Evolutionary conservation across 2,329 filamentous ascomycete species (phyloP), one percentile per base, ranked within the genome.

Genomic region (Diaporthe citri): DNA sequence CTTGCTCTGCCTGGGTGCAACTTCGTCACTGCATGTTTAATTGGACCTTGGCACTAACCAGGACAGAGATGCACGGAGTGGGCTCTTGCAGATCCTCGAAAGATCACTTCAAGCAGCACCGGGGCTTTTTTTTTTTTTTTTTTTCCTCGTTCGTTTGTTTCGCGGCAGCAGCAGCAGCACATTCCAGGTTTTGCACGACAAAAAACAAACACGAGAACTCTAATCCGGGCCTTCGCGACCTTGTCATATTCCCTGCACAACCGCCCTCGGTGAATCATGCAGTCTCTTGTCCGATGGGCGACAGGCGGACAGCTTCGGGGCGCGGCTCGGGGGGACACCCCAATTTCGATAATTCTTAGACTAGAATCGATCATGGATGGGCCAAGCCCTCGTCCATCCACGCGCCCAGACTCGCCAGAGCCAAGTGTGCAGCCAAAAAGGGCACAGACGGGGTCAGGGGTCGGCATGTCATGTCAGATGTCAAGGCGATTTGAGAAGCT

Each of bases 381-480:
- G 74, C 64, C 62, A 71, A 74, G 64, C 56, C 52, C 52, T 74
- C 22, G 31, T 25, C 41, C 34, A 60, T 25, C 62, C 39, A 46
- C 36, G 28, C 31, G 60, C 28, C 71, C 71, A 72, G 70, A 48
- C 56, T 51, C 28, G 28, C 57, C 34, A 39, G 48, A 52, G n/a
- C 56, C 70, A 41, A n/a, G 39, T 22, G 52, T 52, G 31, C 43
- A 31, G 39, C 46, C 55, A 41, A 62, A 55, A 64, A 25, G 57
- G 48, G 71, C 71, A 72, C 71, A 55, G 71, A 72, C 71, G 25
- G 71, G 57, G 71, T 55, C 41, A 67, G 62, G 41, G 28, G 64
- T 59, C n/a, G 59, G 31, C 43, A 71, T 66, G 41, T 15, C 48
- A 72, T 74, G 52, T 66, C 52, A 57, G 41, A 41, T 71, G 52